These are phyloP conservation scores for Colletotrichum echinochloae DNA, from an alignment of 2,329 filamentous ascomycete species.

Conservation along the genomic window DNA sequence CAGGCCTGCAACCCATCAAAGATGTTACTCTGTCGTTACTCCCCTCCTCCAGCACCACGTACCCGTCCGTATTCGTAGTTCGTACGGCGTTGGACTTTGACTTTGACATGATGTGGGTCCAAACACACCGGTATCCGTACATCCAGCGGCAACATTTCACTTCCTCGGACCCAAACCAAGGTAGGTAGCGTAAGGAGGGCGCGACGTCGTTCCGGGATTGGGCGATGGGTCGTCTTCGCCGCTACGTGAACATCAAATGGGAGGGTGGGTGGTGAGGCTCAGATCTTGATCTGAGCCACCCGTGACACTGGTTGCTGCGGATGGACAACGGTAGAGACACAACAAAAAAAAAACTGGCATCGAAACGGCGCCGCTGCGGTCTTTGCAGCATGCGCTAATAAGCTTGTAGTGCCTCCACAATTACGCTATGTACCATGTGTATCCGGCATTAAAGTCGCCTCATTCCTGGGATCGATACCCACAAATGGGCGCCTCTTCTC, in stretches of 20 bases:
- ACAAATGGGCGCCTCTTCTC: slow-evolving; percentile 15
- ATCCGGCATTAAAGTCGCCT: background rate
- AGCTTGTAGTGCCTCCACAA: slow-evolving; percentile 23
- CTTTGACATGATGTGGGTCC: too few relatives aligned
- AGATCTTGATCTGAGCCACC: background rate
- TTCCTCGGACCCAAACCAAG: background rate
- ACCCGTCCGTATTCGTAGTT: background rate
- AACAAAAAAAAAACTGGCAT: background rate
- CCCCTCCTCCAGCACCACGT: background rate
- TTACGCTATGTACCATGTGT: too few relatives aligned
- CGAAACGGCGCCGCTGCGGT: slow-evolving; percentile 9
- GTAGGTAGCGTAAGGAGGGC: background rate
- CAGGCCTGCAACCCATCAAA: slow-evolving; percentile 4
- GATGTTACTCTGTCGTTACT: background rate
- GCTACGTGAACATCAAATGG: background rate
- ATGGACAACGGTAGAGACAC: background rate
- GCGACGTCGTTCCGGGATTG: background rate
- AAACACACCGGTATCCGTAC: background rate
- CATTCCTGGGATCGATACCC: background rate
- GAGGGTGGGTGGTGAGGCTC: background rate
- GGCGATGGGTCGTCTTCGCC: background rate
- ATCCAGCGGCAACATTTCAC: slow-evolving; percentile 25
- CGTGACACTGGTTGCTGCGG: background rate
- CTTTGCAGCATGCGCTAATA: slow-evolving; percentile 18
- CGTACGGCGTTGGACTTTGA: background rate